A percentile compares a stretch with the other conserved stretches of the same genome.
These are phyloP conservation scores for Penicillium taxi DNA, from an alignment of 495 filamentous ascomycete genomes.

Conservation along the genomic window DNA sequence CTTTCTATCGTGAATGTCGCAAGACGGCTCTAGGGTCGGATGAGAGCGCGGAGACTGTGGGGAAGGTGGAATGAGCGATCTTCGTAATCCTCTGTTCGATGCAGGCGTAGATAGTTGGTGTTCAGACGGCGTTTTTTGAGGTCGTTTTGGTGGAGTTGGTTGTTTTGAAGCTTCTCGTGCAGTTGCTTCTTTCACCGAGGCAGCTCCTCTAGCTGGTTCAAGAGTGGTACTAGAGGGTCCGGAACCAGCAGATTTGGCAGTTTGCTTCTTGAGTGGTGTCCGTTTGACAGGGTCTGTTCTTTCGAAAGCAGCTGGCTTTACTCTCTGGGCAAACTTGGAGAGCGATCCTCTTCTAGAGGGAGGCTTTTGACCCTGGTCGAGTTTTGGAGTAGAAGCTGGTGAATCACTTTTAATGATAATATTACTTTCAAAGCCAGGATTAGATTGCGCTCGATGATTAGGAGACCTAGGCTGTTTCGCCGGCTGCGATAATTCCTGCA, in stretches of 20 bases:
- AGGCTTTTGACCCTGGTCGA: constrained; percentile 12
- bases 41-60: constrained; percentile 20
- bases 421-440: constrained; percentile 1
- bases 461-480: neutral
- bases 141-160: constrained; percentile 6
- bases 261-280: constrained; percentile 11
- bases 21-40: constrained; percentile 14
- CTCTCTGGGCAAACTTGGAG: constrained; percentile 30
- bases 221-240: constrained; percentile 5
- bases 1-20: constrained; percentile 12
- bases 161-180: constrained; percentile 9
- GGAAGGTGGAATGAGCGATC: constrained; percentile 27
- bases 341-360: constrained; percentile 23
- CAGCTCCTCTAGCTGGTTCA: constrained; percentile 16
- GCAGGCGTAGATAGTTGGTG: constrained; percentile 16
- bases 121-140: constrained; percentile 8
- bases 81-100: constrained; percentile 35
- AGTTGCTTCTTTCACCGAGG: constrained; percentile 17
- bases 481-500: neutral
- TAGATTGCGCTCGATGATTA: neutral
- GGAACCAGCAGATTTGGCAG: constrained; percentile 10
- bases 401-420: neutral
- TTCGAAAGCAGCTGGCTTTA: constrained; percentile 21
- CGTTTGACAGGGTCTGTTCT: constrained; percentile 23
- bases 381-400: neutral